These are phyloP conservation scores for Solanum raphanifolium DNA, from an alignment of 257 asterid genomes.

Conservation along the genomic window DNA sequence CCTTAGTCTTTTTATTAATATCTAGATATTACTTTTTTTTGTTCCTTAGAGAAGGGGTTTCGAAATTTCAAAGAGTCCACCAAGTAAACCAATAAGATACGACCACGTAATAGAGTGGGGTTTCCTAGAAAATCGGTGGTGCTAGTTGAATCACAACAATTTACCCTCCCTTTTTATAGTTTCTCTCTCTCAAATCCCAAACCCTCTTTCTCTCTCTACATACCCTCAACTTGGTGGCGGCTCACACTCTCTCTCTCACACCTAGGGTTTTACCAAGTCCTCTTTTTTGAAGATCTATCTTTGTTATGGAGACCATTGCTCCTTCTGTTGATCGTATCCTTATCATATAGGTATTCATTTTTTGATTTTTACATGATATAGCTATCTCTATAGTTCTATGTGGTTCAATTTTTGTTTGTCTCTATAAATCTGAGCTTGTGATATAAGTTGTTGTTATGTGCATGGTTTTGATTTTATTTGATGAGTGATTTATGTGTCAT, in stretches of 20 bases:
- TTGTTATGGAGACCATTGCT: constrained; percentile 43
- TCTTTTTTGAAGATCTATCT: constrained; percentile 5
- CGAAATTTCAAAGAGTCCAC: neutral
- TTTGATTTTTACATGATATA: no score
- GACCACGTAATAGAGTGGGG: neutral
- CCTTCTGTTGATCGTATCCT: constrained; percentile 57
- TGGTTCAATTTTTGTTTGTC: neutral
- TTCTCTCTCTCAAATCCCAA: constrained; percentile 32
- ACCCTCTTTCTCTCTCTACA: constrained; percentile 7
- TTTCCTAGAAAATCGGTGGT: constrained; percentile 1
- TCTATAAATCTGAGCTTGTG: constrained; percentile 11
- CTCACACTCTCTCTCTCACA: constrained; percentile 14
- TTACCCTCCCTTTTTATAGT: constrained; percentile 11
- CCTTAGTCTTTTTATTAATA: no score
- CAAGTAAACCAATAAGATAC: no score
- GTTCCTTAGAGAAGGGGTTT: neutral
- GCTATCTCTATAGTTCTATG: neutral
- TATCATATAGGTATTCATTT: neutral
- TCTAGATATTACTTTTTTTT: neutral
- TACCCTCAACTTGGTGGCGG: constrained; percentile 25
- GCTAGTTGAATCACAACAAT: constrained; percentile 15
- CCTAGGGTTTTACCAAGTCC: neutral
- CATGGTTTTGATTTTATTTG: neutral
- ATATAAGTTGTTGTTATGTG: neutral
- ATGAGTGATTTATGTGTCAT: neutral